phyloP scores from a whole-genome alignment of 2,329 filamentous ascomycete species.

The Colletotrichum spaethianum region DNA sequence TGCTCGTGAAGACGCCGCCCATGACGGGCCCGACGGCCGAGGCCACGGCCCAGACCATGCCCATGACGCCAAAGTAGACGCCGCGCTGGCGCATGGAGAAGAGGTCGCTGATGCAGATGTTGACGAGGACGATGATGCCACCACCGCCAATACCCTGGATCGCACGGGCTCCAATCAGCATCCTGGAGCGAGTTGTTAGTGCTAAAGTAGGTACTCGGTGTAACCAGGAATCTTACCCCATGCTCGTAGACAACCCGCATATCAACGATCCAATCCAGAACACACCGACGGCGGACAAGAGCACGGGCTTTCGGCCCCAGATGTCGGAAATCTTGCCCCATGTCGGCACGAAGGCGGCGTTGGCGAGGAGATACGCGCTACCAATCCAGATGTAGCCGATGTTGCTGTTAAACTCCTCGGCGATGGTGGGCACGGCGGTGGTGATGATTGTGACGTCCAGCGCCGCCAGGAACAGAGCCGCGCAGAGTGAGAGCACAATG shows the following conservation, averaged over 20 bases:
- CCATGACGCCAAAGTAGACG: conserved; percentile 74
- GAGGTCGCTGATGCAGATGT: conserved; percentile 67
- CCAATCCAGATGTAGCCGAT: conserved; percentile 85
- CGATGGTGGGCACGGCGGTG: conserved; percentile 74
- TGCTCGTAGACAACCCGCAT: conserved; percentile 60
- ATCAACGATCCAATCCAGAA: conserved; percentile 68
- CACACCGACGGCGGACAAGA: conserved; percentile 62
- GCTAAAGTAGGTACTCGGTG: too few species aligned
- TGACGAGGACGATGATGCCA: conserved; percentile 66
- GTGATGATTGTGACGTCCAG: conserved; percentile 72
- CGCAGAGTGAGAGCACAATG: conserved; percentile 41
- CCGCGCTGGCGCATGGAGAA: conserved; percentile 63
- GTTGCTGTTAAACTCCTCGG: conserved; percentile 70
- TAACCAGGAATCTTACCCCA: conserved; percentile 46
- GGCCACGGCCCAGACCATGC: conserved; percentile 77
- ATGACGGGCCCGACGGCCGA: conserved; percentile 76
- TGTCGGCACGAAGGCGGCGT: conserved; percentile 76
- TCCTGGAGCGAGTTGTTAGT: conserved; percentile 37
- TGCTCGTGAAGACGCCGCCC: conserved; percentile 75
- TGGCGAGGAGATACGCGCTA: conserved; percentile 79
- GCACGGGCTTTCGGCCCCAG: conserved; percentile 69
- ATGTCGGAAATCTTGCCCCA: conserved; percentile 77
- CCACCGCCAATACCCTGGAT: conserved; percentile 68
- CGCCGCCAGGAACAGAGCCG: conserved; percentile 58
- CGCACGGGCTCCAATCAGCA: conserved; percentile 63